Conservation (phyloP, 768 basidiomycete species). For the Rubroboletus satanas region DNA sequence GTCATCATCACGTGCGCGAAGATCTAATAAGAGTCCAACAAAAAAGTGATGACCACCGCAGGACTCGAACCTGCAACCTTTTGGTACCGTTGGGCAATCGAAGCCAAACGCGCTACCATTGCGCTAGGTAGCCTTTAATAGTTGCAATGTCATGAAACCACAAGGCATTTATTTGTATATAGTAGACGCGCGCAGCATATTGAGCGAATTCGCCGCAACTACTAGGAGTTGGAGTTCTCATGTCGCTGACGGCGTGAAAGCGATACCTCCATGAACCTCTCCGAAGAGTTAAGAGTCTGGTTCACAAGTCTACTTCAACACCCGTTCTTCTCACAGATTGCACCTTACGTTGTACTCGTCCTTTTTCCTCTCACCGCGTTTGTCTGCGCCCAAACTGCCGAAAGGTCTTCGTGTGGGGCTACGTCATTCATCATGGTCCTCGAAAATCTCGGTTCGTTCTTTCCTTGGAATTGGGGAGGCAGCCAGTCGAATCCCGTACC, state of each 20-base stretch:
- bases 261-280: conserved; percentile 40
- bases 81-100: conserved; percentile 76
- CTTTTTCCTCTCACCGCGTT: conserved; percentile 37
- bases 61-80: conserved; percentile 97
- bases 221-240: conserved; percentile 21
- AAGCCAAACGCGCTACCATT: conserved; percentile 97
- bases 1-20: conserved; percentile 22
- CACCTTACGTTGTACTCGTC: conserved; percentile 53
- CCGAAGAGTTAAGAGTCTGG: conserved; percentile 40
- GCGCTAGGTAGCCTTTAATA: conserved; percentile 69
- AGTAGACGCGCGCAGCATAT: conserved; percentile 3
- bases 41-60: conserved; percentile 68
- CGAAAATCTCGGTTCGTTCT: conserved; percentile 47
- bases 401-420: conserved; percentile 28
- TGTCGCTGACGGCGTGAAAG: conserved; percentile 29
- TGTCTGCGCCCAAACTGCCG: conserved; percentile 27
- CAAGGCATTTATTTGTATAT: background rate
- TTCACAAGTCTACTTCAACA: conserved; percentile 36
- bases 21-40: background rate
- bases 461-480: conserved; percentile 65
- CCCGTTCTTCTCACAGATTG: conserved; percentile 50
- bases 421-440: conserved; percentile 48
- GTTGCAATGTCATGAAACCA: fast-evolving
- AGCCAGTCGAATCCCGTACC: conserved; percentile 20
- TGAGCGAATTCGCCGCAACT: conserved; percentile 21